Evolutionary conservation across 768 basidiomycete genomes (phyloP).

Genomic region (Collybiopsis confluens): DNA sequence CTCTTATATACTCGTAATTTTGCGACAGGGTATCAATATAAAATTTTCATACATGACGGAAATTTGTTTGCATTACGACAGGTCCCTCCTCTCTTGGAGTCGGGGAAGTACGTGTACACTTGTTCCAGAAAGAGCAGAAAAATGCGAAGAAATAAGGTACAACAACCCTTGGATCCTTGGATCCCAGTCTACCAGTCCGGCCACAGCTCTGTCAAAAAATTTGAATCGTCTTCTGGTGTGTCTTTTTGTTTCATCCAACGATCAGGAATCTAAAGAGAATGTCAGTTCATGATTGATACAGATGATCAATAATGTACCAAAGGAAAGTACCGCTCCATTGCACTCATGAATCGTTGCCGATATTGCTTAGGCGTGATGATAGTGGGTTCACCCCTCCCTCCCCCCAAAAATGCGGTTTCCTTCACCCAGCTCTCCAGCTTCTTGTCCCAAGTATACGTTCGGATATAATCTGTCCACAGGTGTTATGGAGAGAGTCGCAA

Average conservation of each 20-base stretch:
- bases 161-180: neutral
- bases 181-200: constrained; percentile 50
- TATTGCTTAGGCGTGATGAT: constrained; percentile 97
- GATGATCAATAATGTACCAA: constrained; percentile 44
- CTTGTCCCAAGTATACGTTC: constrained; percentile 98
- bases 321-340: constrained; percentile 89
- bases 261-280: constrained; percentile 62
- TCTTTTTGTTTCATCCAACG: constrained; percentile 89
- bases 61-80: too few species aligned
- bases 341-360: constrained; percentile 77
- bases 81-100: too few species aligned
- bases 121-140: neutral
- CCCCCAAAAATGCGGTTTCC: constrained; percentile 87
- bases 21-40: too few species aligned
- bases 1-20: too few species aligned
- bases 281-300: neutral
- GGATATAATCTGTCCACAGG: constrained; percentile 70
- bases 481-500: too few species aligned
- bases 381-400: constrained; percentile 86
- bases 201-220: constrained; percentile 53
- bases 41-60: too few species aligned
- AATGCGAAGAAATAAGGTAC: neutral
- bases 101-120: constrained; percentile 1
- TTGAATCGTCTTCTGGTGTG: constrained; percentile 69
- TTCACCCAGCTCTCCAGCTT: constrained; percentile 98